Percentiles rank a stretch among this genome's conserved stretches.
These are phyloP conservation scores for Arthroderma sp. DNA, from an alignment of 2,329 filamentous ascomycete species.

Conservation along the genomic window DNA sequence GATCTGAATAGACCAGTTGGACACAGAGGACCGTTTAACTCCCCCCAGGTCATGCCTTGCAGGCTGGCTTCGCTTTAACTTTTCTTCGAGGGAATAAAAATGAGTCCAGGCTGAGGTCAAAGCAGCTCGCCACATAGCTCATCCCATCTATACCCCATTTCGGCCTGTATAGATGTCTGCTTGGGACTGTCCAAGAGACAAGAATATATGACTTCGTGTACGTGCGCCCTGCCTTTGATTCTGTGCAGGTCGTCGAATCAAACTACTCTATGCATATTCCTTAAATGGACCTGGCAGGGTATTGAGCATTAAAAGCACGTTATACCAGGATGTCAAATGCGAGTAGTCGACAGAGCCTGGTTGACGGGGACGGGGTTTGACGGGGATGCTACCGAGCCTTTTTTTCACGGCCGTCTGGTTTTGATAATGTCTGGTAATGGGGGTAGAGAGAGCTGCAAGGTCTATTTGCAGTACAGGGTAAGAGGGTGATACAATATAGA, in stretches of 20 bases:
- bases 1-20: no score
- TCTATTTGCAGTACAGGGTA: not conserved
- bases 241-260: constrained; percentile 2
- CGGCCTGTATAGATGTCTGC: no score
- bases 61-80: no score
- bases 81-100: no score
- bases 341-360: not conserved
- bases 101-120: no score
- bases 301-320: constrained; percentile 3
- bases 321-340: not conserved
- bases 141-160: no score
- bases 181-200: no score
- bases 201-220: not conserved
- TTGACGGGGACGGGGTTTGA: not conserved
- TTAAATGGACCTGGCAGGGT: not conserved
- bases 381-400: not conserved
- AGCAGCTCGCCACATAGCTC: no score
- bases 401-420: not conserved
- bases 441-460: not conserved
- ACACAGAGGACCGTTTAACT: no score
- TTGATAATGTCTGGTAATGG: not conserved
- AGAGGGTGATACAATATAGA: no score
- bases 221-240: not conserved
- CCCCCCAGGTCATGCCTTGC: no score
- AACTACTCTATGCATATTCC: constrained; percentile 5